These are phyloP conservation scores for Metschnikowia noctiluminum DNA, from an alignment of 805 yeast species.

Conservation along the genomic window DNA sequence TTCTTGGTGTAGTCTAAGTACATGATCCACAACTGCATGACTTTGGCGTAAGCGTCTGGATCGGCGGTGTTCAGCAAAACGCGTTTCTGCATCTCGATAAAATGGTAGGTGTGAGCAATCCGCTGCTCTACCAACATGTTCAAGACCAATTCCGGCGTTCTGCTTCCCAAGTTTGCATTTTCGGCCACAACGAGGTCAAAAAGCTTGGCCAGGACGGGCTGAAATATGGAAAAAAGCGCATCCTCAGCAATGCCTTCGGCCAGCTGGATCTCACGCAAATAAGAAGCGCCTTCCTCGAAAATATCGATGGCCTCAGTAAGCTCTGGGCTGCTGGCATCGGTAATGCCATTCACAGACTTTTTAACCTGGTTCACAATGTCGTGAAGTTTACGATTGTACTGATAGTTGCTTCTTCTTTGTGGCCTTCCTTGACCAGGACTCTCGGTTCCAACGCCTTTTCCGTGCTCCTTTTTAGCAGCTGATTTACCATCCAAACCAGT, in stretches of 20 bases:
- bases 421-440: neutral
- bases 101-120: conserved; percentile 35
- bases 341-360: conserved; percentile 19
- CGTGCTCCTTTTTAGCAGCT: neutral
- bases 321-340: conserved; percentile 11
- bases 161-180: conserved; percentile 11
- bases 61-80: conserved; percentile 11
- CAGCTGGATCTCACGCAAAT: conserved; percentile 35
- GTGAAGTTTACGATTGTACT: conserved; percentile 27
- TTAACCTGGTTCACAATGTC: conserved; percentile 35
- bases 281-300: conserved; percentile 39
- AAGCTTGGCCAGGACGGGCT: conserved; percentile 24
- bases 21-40: conserved; percentile 34
- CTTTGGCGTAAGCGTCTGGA: conserved; percentile 19
- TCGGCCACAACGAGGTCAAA: conserved; percentile 19
- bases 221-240: conserved; percentile 25
- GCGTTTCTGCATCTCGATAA: conserved; percentile 19
- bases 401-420: neutral
- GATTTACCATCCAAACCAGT: neutral
- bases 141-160: conserved; percentile 19
- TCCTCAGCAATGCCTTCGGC: conserved; percentile 30
- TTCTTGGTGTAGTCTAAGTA: conserved; percentile 24
- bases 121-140: conserved; percentile 27
- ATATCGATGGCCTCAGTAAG: conserved; percentile 33
- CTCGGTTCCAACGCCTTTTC: neutral